Evolutionary conservation across 805 yeast species (phyloP), one percentile per base, ranked within the genome.

Genomic region (Candida easanensis): DNA sequence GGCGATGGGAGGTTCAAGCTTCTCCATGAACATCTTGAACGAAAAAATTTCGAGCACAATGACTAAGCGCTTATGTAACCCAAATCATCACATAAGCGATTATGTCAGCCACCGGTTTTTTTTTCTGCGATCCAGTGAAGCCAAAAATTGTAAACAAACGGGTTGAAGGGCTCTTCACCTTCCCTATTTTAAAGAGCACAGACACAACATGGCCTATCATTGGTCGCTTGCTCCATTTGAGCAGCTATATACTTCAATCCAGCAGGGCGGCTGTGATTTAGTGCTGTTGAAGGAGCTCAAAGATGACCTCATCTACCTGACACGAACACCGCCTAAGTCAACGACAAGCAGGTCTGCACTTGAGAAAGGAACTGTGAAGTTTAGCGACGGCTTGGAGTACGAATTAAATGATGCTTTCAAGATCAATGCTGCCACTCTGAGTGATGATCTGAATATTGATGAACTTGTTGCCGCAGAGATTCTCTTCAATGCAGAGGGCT

Each of bases 391-490:
- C 3, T 17, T 82, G 19, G 74, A 73, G 13, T 82, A 76, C 52
- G 75, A 76, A 46, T 62, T 90, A 25, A 88, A 85, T 56, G 69
- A 77, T 36, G 77, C 78, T 30, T 90, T 88, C 52, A 70, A 84
- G 31, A 71, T 79, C 40, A 70, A 76, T 4, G 74, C 88, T 1
- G 68, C 80, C 4, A 68, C 70, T 19, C 56, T 84, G 15, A 68
- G 90, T 0, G 86, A 80, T 49, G 80, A 79, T 30, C 69, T 91
- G 40, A 70, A 85, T 38, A 67, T 91, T 39, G 95, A 91, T 62
- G 97, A 91, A 60, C 40, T 85, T 22, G 69, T 76, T 3, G 76
- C 87, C 2, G 93, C 95, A 1, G 86, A 88, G 56, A 58, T 87
- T 21, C 69, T 90, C 3, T 74, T 66, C 39, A 60, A 63, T 46